phyloP scores from a whole-genome alignment of 2,329 filamentous ascomycete genomes.

The Penicillium sp. region DNA sequence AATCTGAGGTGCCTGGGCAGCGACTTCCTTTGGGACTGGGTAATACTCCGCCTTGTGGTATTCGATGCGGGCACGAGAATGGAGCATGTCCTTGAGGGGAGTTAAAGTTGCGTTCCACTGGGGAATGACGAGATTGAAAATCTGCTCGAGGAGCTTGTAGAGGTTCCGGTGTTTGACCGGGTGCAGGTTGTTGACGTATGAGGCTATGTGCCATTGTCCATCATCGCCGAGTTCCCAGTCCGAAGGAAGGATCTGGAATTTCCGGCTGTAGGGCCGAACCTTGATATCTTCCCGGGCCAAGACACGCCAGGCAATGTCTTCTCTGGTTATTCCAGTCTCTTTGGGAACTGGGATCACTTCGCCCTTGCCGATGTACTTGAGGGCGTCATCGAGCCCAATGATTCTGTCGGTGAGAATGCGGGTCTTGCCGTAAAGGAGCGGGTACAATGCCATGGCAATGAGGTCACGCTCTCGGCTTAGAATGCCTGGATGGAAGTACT shows the following conservation, averaged over 20 bases:
- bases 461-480: constrained; percentile 58
- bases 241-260: constrained; percentile 48
- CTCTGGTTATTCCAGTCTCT: constrained; percentile 32
- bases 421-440: constrained; percentile 45
- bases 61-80: constrained; percentile 33
- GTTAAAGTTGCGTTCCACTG: constrained; percentile 32
- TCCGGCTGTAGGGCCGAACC: constrained; percentile 31
- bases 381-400: constrained; percentile 28
- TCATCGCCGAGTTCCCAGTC: constrained; percentile 37
- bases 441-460: constrained; percentile 63
- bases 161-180: constrained; percentile 34
- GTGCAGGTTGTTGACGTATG: constrained; percentile 50
- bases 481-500: constrained; percentile 62
- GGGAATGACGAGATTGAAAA: constrained; percentile 30
- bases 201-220: constrained; percentile 33
- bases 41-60: constrained; percentile 31
- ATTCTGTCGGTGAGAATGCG: constrained; percentile 28
- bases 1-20: constrained; percentile 15
- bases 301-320: constrained; percentile 33
- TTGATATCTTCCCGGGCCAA: constrained; percentile 27
- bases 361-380: constrained; percentile 25
- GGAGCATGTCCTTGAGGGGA: constrained; percentile 33
- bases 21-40: constrained; percentile 22
- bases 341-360: constrained; percentile 24
- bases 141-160: constrained; percentile 40